These are phyloP conservation scores for Stropharia rugosoannulata DNA, from an alignment of 768 basidiomycete genomes.

Conservation along the genomic window DNA sequence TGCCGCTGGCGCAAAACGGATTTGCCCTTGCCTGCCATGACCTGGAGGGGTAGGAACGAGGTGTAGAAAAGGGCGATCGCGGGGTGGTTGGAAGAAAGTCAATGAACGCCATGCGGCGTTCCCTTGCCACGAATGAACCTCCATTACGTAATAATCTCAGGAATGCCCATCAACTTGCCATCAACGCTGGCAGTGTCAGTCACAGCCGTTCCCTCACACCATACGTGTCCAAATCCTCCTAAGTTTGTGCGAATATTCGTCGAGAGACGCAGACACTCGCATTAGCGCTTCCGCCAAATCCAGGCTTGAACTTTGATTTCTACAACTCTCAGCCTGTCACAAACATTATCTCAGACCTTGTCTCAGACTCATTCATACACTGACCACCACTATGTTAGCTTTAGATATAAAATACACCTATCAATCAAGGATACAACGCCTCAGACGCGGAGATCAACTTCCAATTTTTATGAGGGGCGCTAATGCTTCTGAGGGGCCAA, in stretches of 20 bases:
- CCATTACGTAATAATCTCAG: conserved; percentile 15
- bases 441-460: too few species aligned
- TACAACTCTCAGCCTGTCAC: too few species aligned
- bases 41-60: conserved; percentile 20
- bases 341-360: too few species aligned
- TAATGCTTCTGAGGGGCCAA: too few species aligned
- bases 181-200: neutral
- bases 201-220: neutral
- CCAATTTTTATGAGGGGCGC: too few species aligned
- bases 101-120: conserved; percentile 1
- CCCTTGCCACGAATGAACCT: conserved; percentile 17
- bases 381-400: too few species aligned
- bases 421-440: too few species aligned
- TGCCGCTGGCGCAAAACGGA: conserved; percentile 20
- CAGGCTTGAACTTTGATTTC: too few species aligned
- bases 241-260: neutral
- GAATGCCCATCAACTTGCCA: neutral
- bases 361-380: too few species aligned
- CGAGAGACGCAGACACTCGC: too few species aligned
- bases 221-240: neutral
- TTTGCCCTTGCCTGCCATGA: conserved; percentile 32
- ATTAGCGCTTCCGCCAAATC: too few species aligned
- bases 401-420: too few species aligned
- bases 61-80: conserved; percentile 7
- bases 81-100: conserved; percentile 11